Evolutionary conservation across 1,284 basidiomycete genomes (phyloP), one percentile per base, ranked within the genome.

Genomic region (Puccinia sorghi): DNA sequence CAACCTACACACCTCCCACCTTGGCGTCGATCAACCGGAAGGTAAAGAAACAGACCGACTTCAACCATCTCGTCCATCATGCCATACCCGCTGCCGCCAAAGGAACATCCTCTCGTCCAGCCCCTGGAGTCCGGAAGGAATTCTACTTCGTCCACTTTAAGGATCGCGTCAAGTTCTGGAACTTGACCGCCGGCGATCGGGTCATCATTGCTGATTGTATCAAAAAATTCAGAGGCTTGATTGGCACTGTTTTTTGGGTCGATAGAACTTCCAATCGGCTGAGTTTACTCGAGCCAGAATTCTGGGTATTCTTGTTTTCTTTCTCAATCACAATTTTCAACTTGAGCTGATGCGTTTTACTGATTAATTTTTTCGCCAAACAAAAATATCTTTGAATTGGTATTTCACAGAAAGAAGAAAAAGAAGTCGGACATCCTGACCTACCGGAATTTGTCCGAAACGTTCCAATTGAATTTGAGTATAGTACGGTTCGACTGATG

Each of bases 51-150:
- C 75, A 78, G 46, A 71, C 67, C n/a, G 67, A 78, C 50, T 78
- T 78, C 56, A 78, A 78, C 56, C 75, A 78, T 71, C 52, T 78
- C 48, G 66, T 78, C 20, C 75, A 78, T 54, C 75, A 71, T 78
- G 66, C 75, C 17, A 70, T 78, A 22, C 75, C 75, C n/a, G 66
- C 75, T 27, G 46, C 66, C 25, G 75, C 57, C 37, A 70, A 70
- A 22, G 75, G 75, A 3, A 70, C 75, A n/a, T 69, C 64, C 25
- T 78, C 75, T 20, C 50, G 75, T 59, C 66, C 66, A 17, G 66
- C 75, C 12, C 50, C 74, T 46, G 74, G 74, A 46, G 54, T 76
- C 27, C 54, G 75, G 22, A 78, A 78, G 32, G 66, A 78, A 15
- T 59, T 59, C 59, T 78, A 78, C 57, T 78, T 78, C 57, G 75